Base-by-base conservation (phyloP, 331 rosid species). In the Arachis monticola region DNA sequence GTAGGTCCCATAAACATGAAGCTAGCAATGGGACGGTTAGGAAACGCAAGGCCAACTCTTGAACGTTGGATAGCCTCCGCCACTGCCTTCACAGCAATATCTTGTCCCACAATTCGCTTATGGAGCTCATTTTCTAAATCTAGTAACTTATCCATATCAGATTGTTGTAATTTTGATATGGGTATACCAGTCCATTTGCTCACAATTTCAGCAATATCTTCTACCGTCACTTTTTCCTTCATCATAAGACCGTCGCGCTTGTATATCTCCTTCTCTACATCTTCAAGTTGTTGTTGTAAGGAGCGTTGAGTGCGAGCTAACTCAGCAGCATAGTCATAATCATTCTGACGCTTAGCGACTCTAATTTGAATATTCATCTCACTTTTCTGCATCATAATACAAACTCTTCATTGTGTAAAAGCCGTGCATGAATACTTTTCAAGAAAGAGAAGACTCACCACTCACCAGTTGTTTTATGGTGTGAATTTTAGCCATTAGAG, bases 1-100 rank as follows among this genome's bases (percentile, higher is more conserved):
- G 96, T 90, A 6, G 98, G 98, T 31, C 98, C 98, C 98, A 90
- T 92, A 77, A 92, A 92, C 98, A 92, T 92, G 83, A 92, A 92
- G 85, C 98, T 92, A 10, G 98, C 95, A 32, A 92, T 92, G 0
- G 96, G 98, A 48, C 96, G 92, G 52, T 86, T 88, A 31, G 96
- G 96, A 80, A 90, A 95, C 2, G 95, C 87, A 60, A 92, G 96
- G 66, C 98, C 98, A 2, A 95, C 98, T 67, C 98, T 88, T 10
- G 96, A 92, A 42, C 96, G 87, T 64, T 90, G 96, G 81, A 92
- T 90, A 48, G 98, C 95, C 68, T 87, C 93, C 0, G 98, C 96
- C 10, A 92, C 96, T 0, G 98, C 85, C 72, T 52, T 88, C 45
- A 92, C 98, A 4, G 96, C 98, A 58, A 92, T 96, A 51, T 88